Percentiles rank a stretch among this genome's conserved stretches.
Evolutionary conservation across 2,329 filamentous ascomycete species (phyloP).

Genomic region (Alternaria conjuncta): DNA sequence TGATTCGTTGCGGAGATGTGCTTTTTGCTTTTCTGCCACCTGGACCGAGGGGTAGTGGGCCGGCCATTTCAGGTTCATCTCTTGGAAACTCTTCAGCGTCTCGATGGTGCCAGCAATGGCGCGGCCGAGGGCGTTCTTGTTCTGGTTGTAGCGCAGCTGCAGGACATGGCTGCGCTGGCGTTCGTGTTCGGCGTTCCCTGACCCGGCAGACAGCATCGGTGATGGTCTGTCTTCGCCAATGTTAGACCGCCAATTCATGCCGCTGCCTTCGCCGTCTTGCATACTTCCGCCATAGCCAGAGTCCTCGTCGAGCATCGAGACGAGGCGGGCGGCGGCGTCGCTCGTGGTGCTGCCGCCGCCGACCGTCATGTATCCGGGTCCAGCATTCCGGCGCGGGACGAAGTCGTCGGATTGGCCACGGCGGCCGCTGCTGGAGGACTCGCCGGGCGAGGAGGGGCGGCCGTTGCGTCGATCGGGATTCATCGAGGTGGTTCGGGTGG

Average conservation of each 20-base stretch:
- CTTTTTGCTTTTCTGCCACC: conserved; percentile 48
- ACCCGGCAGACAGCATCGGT: conserved; percentile 57
- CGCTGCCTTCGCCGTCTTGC: conserved; percentile 65
- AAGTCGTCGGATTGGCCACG: conserved; percentile 31
- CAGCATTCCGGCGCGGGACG: conserved; percentile 31
- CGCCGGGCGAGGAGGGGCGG: conserved; percentile 30
- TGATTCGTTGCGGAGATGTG: conserved; percentile 55
- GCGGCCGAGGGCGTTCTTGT: conserved; percentile 83
- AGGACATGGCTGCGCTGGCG: conserved; percentile 79
- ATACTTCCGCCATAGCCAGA: conserved; percentile 91
- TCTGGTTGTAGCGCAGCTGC: conserved; percentile 94
- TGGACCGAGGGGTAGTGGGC: conserved; percentile 92
- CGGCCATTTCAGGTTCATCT: conserved; percentile 91
- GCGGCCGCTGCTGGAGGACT: conserved; percentile 36
- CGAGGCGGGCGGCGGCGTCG: conserved; percentile 79
- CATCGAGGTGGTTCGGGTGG: conserved; percentile 31
- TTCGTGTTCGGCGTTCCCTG: conserved; percentile 64
- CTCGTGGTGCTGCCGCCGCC: conserved; percentile 77
- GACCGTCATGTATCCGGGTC: conserved; percentile 84
- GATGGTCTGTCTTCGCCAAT: conserved; percentile 65
- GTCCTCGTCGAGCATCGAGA: conserved; percentile 82
- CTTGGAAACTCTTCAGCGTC: conserved; percentile 79
- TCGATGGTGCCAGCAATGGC: conserved; percentile 89
- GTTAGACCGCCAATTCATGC: conserved; percentile 61
- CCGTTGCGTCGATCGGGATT: conserved; percentile 34